Base-by-base conservation (phyloP, 306 rosid genomes). In the Astragalus glycyphyllos region DNA sequence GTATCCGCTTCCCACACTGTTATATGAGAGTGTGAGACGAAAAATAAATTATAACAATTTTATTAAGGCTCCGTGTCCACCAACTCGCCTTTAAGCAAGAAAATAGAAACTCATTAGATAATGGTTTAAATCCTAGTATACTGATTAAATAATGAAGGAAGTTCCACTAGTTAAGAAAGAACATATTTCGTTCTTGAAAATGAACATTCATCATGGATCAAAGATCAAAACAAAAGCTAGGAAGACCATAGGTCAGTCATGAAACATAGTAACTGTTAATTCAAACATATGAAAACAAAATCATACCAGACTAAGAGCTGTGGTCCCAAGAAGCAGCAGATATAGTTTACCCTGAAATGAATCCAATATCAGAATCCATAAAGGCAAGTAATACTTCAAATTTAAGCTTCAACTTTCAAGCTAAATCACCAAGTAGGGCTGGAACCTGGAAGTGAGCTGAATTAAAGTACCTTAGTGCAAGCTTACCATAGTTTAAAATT, bases 231-330 rank as follows among this genome's bases (percentile, higher is more conserved):
- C 20, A 12, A 61, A 61, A 57, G 20, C 68, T 17, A 49, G 12
- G 29, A 60, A 62, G 74, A 59, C 57, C 16, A 47, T 7, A 38
- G 32, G 35, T 40, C n/a, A 38, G 35, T 35, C 13, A 34, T 12
- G 59, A 34, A 73, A 56, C 49, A 35, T 50, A 57, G 50, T 23
- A 58, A 46, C 69, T 63, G 71, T 59, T 65, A 13, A 58, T 50
- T 75, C 76, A 71, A 51, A 70, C 59, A 70, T 44, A 75, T 46
- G 23, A 71, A 68, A 74, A 71, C n/a, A 26, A 71, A 40, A 55
- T 55, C 86, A 48, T 74, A 91, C 97, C 96, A 94, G 89, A 86
- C 96, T 94, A 49, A 94, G 95, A 68, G 99, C 99, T 20, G 99
- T 94, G 54, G 97, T 89, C 69, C 99, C 96, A 63, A 94, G 96